Evolutionary conservation across 257 asterid genomes (phyloP).

Genomic region (Solanum pennellii): DNA sequence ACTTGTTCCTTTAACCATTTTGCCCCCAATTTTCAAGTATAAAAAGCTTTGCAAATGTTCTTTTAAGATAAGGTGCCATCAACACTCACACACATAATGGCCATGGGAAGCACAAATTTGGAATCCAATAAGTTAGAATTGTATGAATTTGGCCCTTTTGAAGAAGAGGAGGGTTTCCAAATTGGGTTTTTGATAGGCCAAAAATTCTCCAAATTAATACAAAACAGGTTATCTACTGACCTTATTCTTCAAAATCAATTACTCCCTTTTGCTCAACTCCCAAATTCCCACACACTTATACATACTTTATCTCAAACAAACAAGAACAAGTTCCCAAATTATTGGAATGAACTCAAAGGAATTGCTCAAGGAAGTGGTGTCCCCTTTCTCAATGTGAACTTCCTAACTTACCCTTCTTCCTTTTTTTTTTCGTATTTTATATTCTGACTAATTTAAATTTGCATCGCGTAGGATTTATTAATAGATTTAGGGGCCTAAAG

Average conservation of each 20-base stretch:
- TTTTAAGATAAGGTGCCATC: background rate
- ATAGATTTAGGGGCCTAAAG: background rate
- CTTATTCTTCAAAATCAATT: constrained; percentile 59
- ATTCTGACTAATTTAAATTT: background rate
- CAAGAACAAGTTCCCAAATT: constrained; percentile 38
- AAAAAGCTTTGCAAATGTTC: background rate
- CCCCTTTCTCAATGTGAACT: constrained; percentile 53
- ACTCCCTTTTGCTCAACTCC: constrained; percentile 59
- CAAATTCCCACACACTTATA: constrained; percentile 37
- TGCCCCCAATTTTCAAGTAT: background rate
- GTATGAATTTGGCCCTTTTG: constrained; percentile 64
- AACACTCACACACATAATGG: background rate
- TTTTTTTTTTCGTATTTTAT: background rate
- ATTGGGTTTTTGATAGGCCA: constrained; percentile 60
- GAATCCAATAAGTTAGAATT: constrained; percentile 20
- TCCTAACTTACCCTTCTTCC: background rate
- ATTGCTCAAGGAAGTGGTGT: constrained; percentile 63
- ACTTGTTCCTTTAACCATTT: background rate
- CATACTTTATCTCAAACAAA: constrained; percentile 33
- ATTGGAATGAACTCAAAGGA: constrained; percentile 80
- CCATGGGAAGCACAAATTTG: constrained; percentile 2
- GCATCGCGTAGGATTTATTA: rapidly evolving
- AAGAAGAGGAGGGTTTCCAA: constrained; percentile 17
- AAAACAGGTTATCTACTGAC: constrained; percentile 55
- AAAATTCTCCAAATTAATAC: constrained; percentile 41